phyloP scores from a whole-genome alignment of 1,284 basidiomycete species.

The Cutaneotrichosporon dermatis region DNA sequence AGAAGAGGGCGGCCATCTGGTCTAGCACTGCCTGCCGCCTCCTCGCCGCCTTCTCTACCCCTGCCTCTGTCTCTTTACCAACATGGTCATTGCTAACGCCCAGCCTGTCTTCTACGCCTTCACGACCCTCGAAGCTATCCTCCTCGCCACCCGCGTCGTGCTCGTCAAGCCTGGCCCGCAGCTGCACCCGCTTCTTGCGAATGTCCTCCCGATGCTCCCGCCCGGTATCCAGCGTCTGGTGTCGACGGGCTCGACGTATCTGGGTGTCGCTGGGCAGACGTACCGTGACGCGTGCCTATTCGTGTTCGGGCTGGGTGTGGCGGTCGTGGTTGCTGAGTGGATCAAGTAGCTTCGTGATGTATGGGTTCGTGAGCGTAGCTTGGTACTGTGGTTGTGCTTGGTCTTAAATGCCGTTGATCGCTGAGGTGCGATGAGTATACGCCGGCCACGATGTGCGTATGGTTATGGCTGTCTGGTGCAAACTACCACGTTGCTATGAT shows the following conservation, averaged over 20 bases:
- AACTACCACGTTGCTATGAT: no score
- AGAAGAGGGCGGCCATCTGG: no score
- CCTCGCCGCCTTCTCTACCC: no score
- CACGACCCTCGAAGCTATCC: constrained; percentile 42
- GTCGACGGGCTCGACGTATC: constrained; percentile 39
- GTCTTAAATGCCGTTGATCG: no score
- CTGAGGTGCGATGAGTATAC: no score
- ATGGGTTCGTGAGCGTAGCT: no score
- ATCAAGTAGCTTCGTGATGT: not conserved
- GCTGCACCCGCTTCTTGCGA: constrained; percentile 42
- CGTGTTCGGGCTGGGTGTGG: constrained; percentile 39
- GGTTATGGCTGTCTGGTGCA: no score
- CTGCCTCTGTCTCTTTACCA: no score
- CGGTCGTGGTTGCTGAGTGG: constrained; percentile 28
- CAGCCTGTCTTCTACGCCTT: constrained; percentile 51
- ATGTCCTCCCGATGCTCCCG: constrained; percentile 47
- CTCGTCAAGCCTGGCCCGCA: constrained; percentile 41
- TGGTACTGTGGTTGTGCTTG: no score
- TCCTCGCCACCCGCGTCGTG: constrained; percentile 45
- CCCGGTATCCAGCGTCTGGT: constrained; percentile 35
- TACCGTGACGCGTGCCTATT: constrained; percentile 45
- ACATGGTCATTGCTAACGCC: not conserved
- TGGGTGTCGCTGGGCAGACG: constrained; percentile 37
- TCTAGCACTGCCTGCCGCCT: no score
- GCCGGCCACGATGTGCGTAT: no score